Evolutionary conservation across 345 rosid species (phyloP).

Genomic region (Salix caprea): DNA sequence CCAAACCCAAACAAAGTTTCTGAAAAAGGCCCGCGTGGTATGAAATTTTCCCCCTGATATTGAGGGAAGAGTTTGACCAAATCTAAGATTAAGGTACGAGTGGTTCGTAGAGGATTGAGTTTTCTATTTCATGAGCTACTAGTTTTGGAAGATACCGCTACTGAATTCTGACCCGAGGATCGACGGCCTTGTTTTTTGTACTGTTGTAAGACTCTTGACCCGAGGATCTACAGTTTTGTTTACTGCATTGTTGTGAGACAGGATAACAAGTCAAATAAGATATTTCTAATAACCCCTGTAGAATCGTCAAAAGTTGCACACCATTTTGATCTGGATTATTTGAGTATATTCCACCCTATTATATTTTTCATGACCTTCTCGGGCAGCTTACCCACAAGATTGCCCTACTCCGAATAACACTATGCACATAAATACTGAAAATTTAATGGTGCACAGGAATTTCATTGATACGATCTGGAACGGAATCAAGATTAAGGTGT

Average conservation of each 20-base stretch:
- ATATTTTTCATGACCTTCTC: too few species aligned
- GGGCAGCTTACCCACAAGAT: too few species aligned
- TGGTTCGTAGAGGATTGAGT: neutral
- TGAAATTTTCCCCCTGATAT: neutral
- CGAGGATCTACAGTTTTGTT: neutral
- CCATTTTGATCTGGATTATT: neutral
- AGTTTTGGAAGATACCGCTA: neutral
- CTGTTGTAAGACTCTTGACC: neutral
- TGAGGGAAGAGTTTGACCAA: neutral
- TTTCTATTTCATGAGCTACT: neutral
- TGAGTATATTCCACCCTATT: neutral
- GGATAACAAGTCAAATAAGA: neutral
- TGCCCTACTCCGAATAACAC: too few species aligned
- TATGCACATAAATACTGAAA: too few species aligned
- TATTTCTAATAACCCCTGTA: neutral
- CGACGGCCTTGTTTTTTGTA: neutral
- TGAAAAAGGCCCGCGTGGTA: neutral
- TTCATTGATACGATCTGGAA: neutral
- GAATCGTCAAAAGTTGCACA: neutral
- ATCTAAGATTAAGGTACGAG: neutral
- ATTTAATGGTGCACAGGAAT: too few species aligned
- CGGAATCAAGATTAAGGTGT: neutral
- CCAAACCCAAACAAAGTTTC: constrained; percentile 3
- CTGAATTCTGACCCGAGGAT: neutral
- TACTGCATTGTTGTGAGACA: neutral